Conservation (phyloP, 177 flowering plant genomes). For the Vitis hybrid region DNA sequence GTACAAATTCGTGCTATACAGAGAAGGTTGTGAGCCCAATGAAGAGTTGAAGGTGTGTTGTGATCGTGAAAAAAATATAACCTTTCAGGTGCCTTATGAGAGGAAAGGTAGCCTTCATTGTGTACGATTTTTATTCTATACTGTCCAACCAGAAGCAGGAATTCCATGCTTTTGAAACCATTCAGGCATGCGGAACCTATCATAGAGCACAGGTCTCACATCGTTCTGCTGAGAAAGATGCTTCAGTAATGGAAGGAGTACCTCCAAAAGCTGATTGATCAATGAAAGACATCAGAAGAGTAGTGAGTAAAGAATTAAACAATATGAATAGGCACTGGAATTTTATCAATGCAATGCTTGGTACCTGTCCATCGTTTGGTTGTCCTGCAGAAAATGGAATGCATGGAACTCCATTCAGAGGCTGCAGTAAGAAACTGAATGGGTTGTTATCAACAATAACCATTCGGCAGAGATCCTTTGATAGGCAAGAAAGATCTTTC, state of each 20-base stretch:
- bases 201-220: slow-evolving; percentile 77
- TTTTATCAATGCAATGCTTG: not conserved
- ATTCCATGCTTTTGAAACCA: slow-evolving; percentile 96
- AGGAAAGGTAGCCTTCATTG: not conserved
- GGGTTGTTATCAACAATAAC: slow-evolving; percentile 97
- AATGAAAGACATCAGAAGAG: not conserved
- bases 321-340: not conserved
- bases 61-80: not conserved
- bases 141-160: slow-evolving; percentile 52
- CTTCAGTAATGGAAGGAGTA: slow-evolving; percentile 84
- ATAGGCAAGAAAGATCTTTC: slow-evolving; percentile 83
- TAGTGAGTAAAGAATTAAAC: not conserved
- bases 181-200: slow-evolving; percentile 91
- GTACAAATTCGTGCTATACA: slow-evolving; percentile 26
- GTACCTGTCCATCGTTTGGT: slow-evolving; percentile 89
- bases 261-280: slow-evolving; percentile 70
- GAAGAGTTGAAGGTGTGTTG: not conserved
- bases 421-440: slow-evolving; percentile 93
- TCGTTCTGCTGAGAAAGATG: slow-evolving; percentile 76
- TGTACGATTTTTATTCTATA: not conserved
- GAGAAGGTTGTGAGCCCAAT: slow-evolving; percentile 4
- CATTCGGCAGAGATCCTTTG: slow-evolving; percentile 68
- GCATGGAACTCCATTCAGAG: slow-evolving; percentile 94
- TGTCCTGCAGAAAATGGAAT: slow-evolving; percentile 86
- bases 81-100: not conserved